Evolutionary conservation across 2,329 filamentous ascomycete species (phyloP), one percentile per base, ranked within the genome.

Genomic region (Trichoderma cornu-damae): DNA sequence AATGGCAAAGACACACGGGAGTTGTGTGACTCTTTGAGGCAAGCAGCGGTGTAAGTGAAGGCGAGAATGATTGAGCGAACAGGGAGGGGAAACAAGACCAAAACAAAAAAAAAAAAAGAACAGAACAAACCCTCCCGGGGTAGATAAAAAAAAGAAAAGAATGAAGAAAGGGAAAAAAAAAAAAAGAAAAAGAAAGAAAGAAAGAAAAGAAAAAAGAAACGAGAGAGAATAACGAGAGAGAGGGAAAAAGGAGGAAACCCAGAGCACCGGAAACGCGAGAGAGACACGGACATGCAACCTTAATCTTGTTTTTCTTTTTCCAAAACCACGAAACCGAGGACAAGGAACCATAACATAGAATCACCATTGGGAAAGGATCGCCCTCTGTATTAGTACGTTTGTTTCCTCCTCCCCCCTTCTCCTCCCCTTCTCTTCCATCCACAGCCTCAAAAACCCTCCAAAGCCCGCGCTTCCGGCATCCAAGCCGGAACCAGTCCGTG

Each of bases 341-440:
- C 26, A 34, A 51, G 47, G 56, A n/a, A n/a, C n/a, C n/a, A n/a
- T n/a, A n/a, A n/a, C n/a, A n/a, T n/a, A n/a, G n/a, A n/a, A n/a
- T n/a, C n/a, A 37, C 28, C 30, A 53, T 56, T 59, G 40, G 57
- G 43, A 60, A 61, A 52, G 52, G 59, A 62, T 62, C 60, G 60
- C 16, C 60, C 56, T 32, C 28, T 18, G 51, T 14, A 59, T 59
- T 59, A 47, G n/a, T n/a, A n/a, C n/a, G n/a, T n/a, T n/a, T n/a
- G n/a, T n/a, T n/a, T n/a, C n/a, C n/a, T n/a, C n/a, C n/a, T n/a
- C n/a, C n/a, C n/a, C n/a, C n/a, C n/a, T n/a, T 50, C 51, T 59
- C 56, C 46, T 14, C 34, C n/a, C 40, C 44, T 6, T 32, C 44
- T 20, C 44, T 12, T 43, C 50, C 43, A 46, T 46, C 48, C 20